Percentiles rank a stretch among this genome's conserved stretches.
Conservation (phyloP, 768 basidiomycete species). For the Suillus fuscotomentosus region DNA sequence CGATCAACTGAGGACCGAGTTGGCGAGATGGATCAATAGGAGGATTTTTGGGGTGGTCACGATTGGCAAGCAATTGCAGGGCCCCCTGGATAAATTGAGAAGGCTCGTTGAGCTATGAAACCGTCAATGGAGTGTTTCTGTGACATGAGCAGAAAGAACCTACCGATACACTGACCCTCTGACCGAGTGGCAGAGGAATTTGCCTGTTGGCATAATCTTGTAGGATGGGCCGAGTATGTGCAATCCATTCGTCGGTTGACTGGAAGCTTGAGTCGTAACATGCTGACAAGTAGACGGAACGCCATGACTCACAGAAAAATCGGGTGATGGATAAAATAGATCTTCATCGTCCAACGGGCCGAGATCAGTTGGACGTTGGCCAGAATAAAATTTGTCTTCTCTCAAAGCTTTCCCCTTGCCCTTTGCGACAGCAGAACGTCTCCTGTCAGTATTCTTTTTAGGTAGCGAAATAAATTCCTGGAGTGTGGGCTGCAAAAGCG, state of each 20-base stretch:
- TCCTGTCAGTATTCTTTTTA: not conserved
- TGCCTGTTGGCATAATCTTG: slow-evolving; percentile 30
- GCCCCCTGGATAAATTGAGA: slow-evolving; percentile 23
- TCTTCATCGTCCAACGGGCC: not conserved
- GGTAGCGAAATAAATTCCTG: not conserved
- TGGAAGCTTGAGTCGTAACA: slow-evolving; percentile 3
- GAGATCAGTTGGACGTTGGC: not conserved
- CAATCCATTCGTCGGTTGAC: slow-evolving; percentile 21
- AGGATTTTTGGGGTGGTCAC: slow-evolving; percentile 11
- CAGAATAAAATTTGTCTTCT: not conserved
- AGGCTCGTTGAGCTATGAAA: slow-evolving; percentile 21
- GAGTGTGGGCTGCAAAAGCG: slow-evolving; percentile 13
- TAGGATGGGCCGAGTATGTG: slow-evolving; percentile 21
- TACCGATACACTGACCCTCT: slow-evolving; percentile 25
- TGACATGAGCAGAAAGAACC: not conserved
- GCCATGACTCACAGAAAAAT: not conserved
- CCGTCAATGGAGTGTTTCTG: slow-evolving; percentile 4
- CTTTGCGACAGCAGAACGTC: slow-evolving; percentile 13
- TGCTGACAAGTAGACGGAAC: not conserved
- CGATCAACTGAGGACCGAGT: slow-evolving; percentile 30
- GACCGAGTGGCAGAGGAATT: slow-evolving; percentile 21
- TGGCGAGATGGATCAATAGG: slow-evolving; percentile 14
- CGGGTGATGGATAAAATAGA: not conserved
- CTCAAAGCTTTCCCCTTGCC: slow-evolving; percentile 14
- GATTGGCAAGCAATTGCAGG: slow-evolving; percentile 29